These are phyloP conservation scores for Gracilariopsis chorda DNA, from an alignment of 23 red algal genomes.

Conservation along the genomic window DNA sequence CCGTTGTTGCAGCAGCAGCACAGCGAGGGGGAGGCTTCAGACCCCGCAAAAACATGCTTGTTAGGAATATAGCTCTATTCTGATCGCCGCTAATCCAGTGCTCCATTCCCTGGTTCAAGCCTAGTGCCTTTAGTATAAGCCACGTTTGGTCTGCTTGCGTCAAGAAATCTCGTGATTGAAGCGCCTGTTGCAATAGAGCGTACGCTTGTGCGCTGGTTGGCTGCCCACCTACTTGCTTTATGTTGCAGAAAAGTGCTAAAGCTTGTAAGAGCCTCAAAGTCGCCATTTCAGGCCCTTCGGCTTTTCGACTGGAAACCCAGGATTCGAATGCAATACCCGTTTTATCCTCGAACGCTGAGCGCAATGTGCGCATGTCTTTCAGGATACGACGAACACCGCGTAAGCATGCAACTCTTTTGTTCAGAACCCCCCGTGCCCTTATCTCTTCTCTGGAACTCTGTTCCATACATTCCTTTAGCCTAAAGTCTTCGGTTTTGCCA, in stretches of 20 bases:
- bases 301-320: background rate
- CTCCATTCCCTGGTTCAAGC: background rate
- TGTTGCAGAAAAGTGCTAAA: background rate
- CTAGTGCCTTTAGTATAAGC: background rate
- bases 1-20: constrained; percentile 19
- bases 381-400: constrained; percentile 1
- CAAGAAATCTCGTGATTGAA: no score
- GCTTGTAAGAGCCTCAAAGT: background rate
- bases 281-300: background rate
- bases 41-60: constrained; percentile 3
- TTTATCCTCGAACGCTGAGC: constrained; percentile 25
- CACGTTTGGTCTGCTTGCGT: no score
- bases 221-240: background rate
- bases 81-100: background rate
- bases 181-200: background rate
- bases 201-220: background rate
- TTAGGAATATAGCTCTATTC: background rate
- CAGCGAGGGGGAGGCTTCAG: constrained; percentile 34
- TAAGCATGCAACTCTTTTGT: background rate
- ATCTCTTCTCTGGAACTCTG: background rate
- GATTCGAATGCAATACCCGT: background rate
- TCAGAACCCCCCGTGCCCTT: background rate
- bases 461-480: background rate
- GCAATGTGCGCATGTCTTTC: background rate
- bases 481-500: constrained; percentile 20